Percentiles rank a stretch among this genome's conserved stretches.
Evolutionary conservation across 108 stramenopile genomes (phyloP).

Genomic region (Conticribra guillardii): DNA sequence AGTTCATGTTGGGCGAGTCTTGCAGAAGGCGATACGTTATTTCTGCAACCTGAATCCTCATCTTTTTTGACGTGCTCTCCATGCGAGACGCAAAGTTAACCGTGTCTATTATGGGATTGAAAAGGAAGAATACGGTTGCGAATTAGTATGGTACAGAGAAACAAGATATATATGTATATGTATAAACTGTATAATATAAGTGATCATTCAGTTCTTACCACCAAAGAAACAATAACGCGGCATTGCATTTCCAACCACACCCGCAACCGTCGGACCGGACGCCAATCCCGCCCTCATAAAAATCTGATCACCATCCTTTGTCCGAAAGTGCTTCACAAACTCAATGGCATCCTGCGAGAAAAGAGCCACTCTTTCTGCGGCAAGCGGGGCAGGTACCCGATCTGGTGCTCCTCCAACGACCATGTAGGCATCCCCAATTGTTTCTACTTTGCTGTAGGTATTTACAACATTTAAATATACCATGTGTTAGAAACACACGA

Average conservation of each 20-base stretch:
- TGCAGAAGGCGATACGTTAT: conserved; percentile 42
- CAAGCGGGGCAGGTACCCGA: conserved; percentile 21
- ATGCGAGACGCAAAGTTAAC: conserved; percentile 38
- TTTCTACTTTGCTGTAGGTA: conserved; percentile 55
- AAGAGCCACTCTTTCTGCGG: conserved; percentile 24
- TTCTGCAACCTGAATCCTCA: conserved; percentile 40
- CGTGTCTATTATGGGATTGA: background rate
- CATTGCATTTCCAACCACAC: conserved; percentile 33
- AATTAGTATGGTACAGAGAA: too few species aligned
- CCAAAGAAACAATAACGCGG: conserved; percentile 51
- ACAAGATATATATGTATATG: too few species aligned
- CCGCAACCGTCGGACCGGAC: conserved; percentile 23
- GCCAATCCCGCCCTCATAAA: conserved; percentile 24
- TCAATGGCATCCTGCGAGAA: conserved; percentile 42
- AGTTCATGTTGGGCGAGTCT: conserved; percentile 31
- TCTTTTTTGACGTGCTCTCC: conserved; percentile 38
- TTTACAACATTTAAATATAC: conserved; percentile 66
- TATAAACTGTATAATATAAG: too few species aligned
- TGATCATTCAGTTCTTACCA: background rate
- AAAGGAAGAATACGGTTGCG: background rate
- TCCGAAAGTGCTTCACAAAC: conserved; percentile 17
- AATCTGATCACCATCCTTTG: conserved; percentile 15
- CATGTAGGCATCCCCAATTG: too few species aligned
- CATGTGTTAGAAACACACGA: too few species aligned
- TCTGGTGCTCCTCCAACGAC: conserved; percentile 45